phyloP scores from a whole-genome alignment of 1,284 basidiomycete genomes.

The Vanrija pseudolonga region DNA sequence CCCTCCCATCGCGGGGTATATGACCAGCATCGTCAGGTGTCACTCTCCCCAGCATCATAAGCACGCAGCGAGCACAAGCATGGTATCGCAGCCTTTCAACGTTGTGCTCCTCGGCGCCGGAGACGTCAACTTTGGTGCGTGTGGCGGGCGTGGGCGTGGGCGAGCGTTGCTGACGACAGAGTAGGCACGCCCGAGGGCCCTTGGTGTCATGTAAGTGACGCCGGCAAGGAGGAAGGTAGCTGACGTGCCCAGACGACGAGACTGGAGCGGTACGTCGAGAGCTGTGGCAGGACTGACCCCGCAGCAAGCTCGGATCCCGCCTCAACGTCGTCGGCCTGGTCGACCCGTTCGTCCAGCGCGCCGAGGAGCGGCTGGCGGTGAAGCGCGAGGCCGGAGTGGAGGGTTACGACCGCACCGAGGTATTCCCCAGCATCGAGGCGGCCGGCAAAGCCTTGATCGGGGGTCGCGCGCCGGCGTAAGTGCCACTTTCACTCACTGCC shows the following conservation, averaged over 20 bases:
- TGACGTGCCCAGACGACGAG: too few relatives aligned
- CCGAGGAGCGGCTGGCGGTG: slow-evolving; percentile 69
- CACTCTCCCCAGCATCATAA: too few relatives aligned
- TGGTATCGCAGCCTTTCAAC: not conserved
- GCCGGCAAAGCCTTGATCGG: slow-evolving; percentile 31
- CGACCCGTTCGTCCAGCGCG: slow-evolving; percentile 79
- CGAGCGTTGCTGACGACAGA: not conserved
- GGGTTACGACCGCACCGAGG: slow-evolving; percentile 80
- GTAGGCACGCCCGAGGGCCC: not conserved
- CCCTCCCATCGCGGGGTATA: too few relatives aligned
- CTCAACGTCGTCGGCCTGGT: slow-evolving; percentile 90
- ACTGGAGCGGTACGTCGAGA: too few relatives aligned
- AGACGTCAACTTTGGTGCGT: not conserved
- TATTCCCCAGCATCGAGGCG: slow-evolving; percentile 78
- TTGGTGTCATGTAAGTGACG: not conserved
- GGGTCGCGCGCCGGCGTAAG: too few relatives aligned
- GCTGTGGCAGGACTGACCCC: too few relatives aligned
- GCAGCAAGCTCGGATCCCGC: slow-evolving; percentile 77
- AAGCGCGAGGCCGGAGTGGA: slow-evolving; percentile 82
- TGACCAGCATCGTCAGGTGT: too few relatives aligned
- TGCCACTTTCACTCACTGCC: too few relatives aligned
- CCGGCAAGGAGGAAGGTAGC: too few relatives aligned
- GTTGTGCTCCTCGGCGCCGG: not conserved
- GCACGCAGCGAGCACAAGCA: too few relatives aligned
- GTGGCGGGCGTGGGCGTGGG: too few relatives aligned